phyloP scores from a whole-genome alignment of 2,329 filamentous ascomycete species.

The Botrytis deweyae region DNA sequence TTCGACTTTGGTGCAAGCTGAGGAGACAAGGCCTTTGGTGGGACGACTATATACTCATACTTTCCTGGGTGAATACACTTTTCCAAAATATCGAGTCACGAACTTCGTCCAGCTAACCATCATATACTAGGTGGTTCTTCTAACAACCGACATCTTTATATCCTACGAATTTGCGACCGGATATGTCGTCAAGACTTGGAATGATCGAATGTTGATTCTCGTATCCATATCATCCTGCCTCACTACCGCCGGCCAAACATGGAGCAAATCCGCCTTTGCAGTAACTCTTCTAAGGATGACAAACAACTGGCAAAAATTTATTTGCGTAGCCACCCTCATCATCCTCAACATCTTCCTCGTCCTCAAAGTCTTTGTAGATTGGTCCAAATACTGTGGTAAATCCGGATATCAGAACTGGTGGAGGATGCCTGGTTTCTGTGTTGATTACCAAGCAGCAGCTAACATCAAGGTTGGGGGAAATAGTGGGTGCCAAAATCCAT shows the following conservation, averaged over 20 bases:
- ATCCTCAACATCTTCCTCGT: conserved; percentile 51
- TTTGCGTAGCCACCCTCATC: conserved; percentile 51
- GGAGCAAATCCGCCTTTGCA: conserved; percentile 44
- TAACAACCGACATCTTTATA: conserved; percentile 49
- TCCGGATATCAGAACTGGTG: conserved; percentile 48
- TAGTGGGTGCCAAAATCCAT: conserved; percentile 39
- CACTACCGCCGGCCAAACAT: conserved; percentile 40
- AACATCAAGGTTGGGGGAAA: conserved; percentile 53
- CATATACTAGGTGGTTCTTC: conserved; percentile 42
- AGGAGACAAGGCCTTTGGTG: conserved; percentile 29
- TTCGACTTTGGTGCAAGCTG: conserved; percentile 28
- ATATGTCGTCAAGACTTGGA: conserved; percentile 49
- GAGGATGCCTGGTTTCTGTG: conserved; percentile 46
- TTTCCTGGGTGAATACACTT: conserved; percentile 26
- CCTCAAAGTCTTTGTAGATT: conserved; percentile 50
- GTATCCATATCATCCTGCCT: conserved; percentile 43
- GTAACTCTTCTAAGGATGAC: conserved; percentile 43
- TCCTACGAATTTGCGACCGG: conserved; percentile 49
- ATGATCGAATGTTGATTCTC: conserved; percentile 53
- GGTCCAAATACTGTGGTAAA: conserved; percentile 48
- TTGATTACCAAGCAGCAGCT: conserved; percentile 43
- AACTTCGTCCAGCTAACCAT: conserved; percentile 1
- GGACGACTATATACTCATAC: conserved; percentile 30
- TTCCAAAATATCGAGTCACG: not conserved
- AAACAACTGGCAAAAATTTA: conserved; percentile 44